A percentile compares a stretch with the other conserved stretches of the same genome.
Evolutionary conservation across 371 early-diverging fungal genomes (phyloP).

Genomic region (Apophysomyces ossiformis): DNA sequence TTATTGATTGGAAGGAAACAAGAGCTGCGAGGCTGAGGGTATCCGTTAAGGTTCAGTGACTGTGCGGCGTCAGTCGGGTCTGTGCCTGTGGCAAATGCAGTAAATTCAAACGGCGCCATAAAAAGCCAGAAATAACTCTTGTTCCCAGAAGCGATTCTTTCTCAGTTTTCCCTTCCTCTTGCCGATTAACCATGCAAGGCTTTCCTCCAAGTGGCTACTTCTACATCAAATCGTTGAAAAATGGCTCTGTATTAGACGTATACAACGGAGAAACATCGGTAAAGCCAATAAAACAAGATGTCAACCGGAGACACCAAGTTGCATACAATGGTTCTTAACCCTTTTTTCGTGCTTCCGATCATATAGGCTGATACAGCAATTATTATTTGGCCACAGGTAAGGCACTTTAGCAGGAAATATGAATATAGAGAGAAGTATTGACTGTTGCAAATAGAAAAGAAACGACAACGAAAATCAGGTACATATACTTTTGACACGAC

Average conservation of each 20-base stretch:
- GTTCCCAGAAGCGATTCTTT: background rate
- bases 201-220: slow-evolving; percentile 37
- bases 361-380: slow-evolving; percentile 13
- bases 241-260: slow-evolving; percentile 24
- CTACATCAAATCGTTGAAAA: slow-evolving; percentile 29
- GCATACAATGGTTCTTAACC: background rate
- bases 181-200: slow-evolving; percentile 17
- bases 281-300: background rate
- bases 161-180: background rate
- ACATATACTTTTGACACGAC: background rate
- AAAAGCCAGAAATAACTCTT: too few species aligned
- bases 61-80: too few species aligned
- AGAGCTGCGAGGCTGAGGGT: too few species aligned
- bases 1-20: too few species aligned
- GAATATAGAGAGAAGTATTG: background rate
- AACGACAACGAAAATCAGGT: slow-evolving; percentile 31
- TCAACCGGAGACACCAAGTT: too few species aligned
- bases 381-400: slow-evolving; percentile 27
- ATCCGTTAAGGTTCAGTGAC: too few species aligned
- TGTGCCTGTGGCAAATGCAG: too few species aligned
- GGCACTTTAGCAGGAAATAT: too few species aligned
- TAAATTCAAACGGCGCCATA: too few species aligned
- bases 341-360: background rate
- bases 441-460: slow-evolving; percentile 13
- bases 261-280: slow-evolving; percentile 16